phyloP scores from a whole-genome alignment of 2,329 filamentous ascomycete species.

The Cercospora sp. region DNA sequence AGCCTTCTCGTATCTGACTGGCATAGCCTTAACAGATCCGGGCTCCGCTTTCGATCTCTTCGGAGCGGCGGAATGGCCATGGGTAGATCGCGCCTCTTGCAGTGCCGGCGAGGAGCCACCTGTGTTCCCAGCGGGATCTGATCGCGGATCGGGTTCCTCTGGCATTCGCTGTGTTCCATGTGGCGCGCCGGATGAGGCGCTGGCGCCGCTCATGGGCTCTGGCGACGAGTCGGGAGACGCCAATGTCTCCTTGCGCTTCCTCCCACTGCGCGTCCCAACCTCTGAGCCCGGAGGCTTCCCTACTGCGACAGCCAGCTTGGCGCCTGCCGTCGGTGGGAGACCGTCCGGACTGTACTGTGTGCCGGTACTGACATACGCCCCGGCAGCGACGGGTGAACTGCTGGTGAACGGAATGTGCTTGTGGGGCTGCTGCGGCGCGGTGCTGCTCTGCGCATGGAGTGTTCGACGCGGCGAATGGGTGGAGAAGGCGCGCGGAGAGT shows the following conservation, averaged over 20 bases:
- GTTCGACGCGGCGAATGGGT: constrained; percentile 18
- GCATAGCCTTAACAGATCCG: constrained; percentile 59
- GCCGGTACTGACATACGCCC: constrained; percentile 47
- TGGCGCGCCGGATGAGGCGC: constrained; percentile 25
- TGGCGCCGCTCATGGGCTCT: constrained; percentile 25
- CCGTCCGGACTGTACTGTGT: constrained; percentile 58
- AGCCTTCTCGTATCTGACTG: constrained; percentile 77
- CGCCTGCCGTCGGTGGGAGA: constrained; percentile 46
- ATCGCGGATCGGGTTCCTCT: constrained; percentile 14
- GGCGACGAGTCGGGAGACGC: constrained; percentile 23
- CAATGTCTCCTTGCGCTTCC: constrained; percentile 34
- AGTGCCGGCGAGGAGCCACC: constrained; percentile 22
- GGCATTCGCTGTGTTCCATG: constrained; percentile 21
- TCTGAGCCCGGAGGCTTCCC: constrained; percentile 24
- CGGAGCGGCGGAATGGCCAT: constrained; percentile 38
- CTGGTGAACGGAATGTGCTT: constrained; percentile 11
- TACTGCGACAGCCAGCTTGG: constrained; percentile 26
- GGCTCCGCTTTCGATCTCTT: constrained; percentile 51
- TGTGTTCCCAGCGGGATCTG: constrained; percentile 19
- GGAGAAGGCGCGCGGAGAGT: constrained; percentile 12
- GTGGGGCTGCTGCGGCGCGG: constrained; percentile 19
- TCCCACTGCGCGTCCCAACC: constrained; percentile 16
- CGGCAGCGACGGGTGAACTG: constrained; percentile 12
- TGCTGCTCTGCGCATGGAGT: constrained; percentile 24
- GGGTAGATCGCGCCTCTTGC: constrained; percentile 35